Conservation (phyloP, 2,329 filamentous ascomycete genomes). For the Neofusicoccum kwambonambiense region DNA sequence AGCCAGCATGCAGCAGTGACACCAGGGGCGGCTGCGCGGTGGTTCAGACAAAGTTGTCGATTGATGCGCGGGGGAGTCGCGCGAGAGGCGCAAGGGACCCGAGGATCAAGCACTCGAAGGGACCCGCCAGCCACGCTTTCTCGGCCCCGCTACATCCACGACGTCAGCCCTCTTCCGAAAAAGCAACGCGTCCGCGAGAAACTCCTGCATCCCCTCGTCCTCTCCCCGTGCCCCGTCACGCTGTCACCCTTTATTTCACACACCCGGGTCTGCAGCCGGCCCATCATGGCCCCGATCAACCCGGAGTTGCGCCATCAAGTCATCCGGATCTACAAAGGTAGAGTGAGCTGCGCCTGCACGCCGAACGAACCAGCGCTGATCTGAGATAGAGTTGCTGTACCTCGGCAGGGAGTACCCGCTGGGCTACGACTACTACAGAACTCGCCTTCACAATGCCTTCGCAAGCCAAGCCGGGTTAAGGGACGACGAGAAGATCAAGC, state of each 20-base stretch:
- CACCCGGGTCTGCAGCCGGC: background rate
- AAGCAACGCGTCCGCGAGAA: background rate
- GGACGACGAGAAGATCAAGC: conserved; percentile 72
- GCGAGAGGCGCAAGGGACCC: background rate
- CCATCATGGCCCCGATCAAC: conserved; percentile 3
- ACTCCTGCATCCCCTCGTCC: background rate
- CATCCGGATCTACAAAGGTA: conserved; percentile 86
- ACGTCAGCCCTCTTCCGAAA: conserved; percentile 12
- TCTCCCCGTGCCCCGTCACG: background rate
- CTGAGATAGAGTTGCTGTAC: conserved; percentile 71
- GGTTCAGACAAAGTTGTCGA: background rate
- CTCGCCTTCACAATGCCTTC: conserved; percentile 82
- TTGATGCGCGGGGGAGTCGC: conserved; percentile 3
- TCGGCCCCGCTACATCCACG: conserved; percentile 7
- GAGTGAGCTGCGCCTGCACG: background rate
- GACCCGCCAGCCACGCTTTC: conserved; percentile 6
- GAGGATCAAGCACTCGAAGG: background rate
- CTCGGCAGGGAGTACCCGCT: conserved; percentile 84
- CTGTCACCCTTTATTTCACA: background rate
- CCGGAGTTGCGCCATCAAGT: conserved; percentile 67
- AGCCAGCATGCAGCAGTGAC: background rate
- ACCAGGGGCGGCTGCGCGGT: background rate
- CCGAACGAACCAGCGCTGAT: background rate
- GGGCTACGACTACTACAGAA: conserved; percentile 79
- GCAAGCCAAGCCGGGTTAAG: conserved; percentile 67